These are phyloP conservation scores for Immersiella caudata DNA, from an alignment of 495 filamentous ascomycete species.

Conservation along the genomic window DNA sequence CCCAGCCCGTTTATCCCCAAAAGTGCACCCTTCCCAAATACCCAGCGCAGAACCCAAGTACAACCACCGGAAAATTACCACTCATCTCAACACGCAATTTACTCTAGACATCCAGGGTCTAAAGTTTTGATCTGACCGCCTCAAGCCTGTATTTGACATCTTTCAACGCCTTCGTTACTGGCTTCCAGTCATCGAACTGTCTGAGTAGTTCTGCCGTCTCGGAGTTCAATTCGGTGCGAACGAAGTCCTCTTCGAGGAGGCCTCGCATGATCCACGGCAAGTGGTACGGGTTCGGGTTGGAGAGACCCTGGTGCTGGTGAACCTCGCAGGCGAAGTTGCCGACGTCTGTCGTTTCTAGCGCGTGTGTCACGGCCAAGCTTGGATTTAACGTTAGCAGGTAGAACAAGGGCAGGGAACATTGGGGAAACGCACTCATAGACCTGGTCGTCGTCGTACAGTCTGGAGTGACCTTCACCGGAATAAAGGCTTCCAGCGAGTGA, in stretches of 20 bases:
- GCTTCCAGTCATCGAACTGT: slow-evolving; percentile 95
- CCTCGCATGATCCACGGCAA: slow-evolving; percentile 94
- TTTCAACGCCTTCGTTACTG: slow-evolving; percentile 82
- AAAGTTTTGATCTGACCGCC: slow-evolving; percentile 85
- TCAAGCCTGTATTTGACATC: slow-evolving; percentile 96
- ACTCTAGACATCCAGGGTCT: slow-evolving; percentile 4
- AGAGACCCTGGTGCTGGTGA: slow-evolving; percentile 38
- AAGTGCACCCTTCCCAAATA: neutral
- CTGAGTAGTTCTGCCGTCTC: slow-evolving; percentile 79
- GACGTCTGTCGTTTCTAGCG: slow-evolving; percentile 78
- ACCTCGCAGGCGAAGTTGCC: slow-evolving; percentile 54
- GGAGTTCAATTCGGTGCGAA: slow-evolving; percentile 71
- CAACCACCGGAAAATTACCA: neutral
- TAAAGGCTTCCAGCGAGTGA: slow-evolving; percentile 92
- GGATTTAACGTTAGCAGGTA: slow-evolving; percentile 14
- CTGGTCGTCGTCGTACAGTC: slow-evolving; percentile 86
- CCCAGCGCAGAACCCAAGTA: neutral
- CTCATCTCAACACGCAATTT: neutral
- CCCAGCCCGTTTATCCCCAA: neutral
- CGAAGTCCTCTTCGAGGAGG: slow-evolving; percentile 87
- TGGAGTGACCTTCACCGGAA: slow-evolving; percentile 87
- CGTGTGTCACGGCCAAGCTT: slow-evolving; percentile 79
- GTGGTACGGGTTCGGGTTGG: slow-evolving; percentile 78
- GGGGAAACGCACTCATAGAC: slow-evolving; percentile 71
- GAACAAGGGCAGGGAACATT: neutral